Conservation (phyloP, 78 protist genomes). For the Blattamonas nauphoetae region DNA sequence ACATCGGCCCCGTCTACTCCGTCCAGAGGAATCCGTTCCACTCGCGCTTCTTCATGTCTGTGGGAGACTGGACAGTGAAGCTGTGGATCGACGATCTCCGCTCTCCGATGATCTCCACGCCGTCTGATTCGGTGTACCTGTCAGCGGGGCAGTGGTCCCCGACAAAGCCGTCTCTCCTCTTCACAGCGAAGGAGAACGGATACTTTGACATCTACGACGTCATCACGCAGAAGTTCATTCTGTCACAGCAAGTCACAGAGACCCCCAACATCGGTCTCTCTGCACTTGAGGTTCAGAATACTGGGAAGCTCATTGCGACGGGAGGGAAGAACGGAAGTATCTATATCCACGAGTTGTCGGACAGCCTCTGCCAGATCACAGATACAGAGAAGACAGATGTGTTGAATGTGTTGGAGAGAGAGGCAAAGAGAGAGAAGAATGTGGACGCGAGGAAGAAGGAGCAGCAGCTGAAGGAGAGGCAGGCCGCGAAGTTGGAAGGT, state of each 20-base stretch:
- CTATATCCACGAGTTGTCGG: slow-evolving; percentile 43
- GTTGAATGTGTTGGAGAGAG: slow-evolving; percentile 15
- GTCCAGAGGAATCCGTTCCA: slow-evolving; percentile 49
- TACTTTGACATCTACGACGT: slow-evolving; percentile 65
- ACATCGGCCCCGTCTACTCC: slow-evolving; percentile 70
- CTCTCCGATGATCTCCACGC: slow-evolving; percentile 36
- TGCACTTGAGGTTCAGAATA: slow-evolving; percentile 25
- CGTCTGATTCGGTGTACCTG: slow-evolving; percentile 43
- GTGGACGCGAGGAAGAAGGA: slow-evolving; percentile 47
- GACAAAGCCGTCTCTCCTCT: slow-evolving; percentile 57
- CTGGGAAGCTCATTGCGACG: slow-evolving; percentile 39
- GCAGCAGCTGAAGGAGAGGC: slow-evolving; percentile 13
- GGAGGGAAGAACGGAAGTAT: slow-evolving; percentile 53
- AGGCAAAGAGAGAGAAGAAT: slow-evolving; percentile 47
- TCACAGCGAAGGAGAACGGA: slow-evolving; percentile 61
- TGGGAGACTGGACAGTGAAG: slow-evolving; percentile 70
- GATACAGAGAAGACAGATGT: slow-evolving; percentile 41
- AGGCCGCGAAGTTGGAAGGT: no score
- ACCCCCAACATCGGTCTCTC: slow-evolving; percentile 24
- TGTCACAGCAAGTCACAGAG: slow-evolving; percentile 13
- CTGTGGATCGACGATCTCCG: slow-evolving; percentile 12
- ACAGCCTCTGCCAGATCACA: slow-evolving; percentile 10
- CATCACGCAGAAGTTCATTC: slow-evolving; percentile 44
- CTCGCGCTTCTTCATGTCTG: slow-evolving; percentile 57
- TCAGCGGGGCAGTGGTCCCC: slow-evolving; percentile 64